Evolutionary conservation across 2,329 filamentous ascomycete genomes (phyloP), one percentile per base, ranked within the genome.

Genomic region (Neocucurbitaria cava): DNA sequence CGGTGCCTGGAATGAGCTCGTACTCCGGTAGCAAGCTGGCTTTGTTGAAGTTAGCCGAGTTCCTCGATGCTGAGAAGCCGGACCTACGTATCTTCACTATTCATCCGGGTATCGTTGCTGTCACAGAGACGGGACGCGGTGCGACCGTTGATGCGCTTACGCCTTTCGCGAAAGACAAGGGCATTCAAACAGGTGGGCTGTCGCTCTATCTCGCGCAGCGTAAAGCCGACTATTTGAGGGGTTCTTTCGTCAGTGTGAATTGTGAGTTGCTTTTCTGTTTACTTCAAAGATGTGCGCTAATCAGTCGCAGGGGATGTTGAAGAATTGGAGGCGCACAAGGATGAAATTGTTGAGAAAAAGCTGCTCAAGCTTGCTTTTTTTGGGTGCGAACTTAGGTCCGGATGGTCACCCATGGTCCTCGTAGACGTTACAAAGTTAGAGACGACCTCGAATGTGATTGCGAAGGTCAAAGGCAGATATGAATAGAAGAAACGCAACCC

Each of bases 261-360:
- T 74, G 70, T 60, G 51, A 60, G 58, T 46, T 26, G 6, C 8
- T 18, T 15, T 47, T 31, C 28, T 44, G 33, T 21, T 44, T 38
- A 13, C 46, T 21, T 18, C 13, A 26, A 28, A 44, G 28, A 3
- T 11, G 9, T 31, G 28, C 9, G 28, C 28, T 45, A 39, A 46
- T 59, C 28, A 64, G 40, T 38, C 46, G 21, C 41, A 56, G 58
- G 59, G 71, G 70, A 75, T 58, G 58, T 71, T 33, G 53, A 60
- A 13, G 66, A 73, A 59, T 55, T 74, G 52, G 56, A 68, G 45
- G 55, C 46, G 13, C 64, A 69, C 49, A 66, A 61, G 42, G 60
- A 68, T 15, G 63, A 73, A 56, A 71, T 74, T 54, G 53, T 66
- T 10, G 54, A 66, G 23, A 61, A 65, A 39, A 67, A 70, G 46